Base-by-base conservation (phyloP, 148 eudicot species). In the Rheum nobile region DNA sequence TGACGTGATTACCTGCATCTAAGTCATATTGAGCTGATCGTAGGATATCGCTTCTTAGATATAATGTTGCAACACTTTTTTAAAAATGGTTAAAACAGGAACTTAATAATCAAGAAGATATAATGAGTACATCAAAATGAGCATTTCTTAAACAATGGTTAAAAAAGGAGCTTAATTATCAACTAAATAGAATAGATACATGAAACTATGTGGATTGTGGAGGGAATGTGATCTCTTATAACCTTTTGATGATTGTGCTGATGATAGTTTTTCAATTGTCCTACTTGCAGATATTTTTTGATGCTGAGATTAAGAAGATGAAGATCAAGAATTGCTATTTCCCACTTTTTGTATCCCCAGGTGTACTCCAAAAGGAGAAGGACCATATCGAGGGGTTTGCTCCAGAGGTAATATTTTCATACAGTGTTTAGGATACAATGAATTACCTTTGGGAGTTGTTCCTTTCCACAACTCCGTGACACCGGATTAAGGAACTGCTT, bases 351-450 rank as follows among this genome's bases (percentile, higher is more conserved):
- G 99, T 96, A 46, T 96, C 99, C 48, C 88, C 90, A 38, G 81
- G 77, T 71, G 99, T 88, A 28, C 79, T 96, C 29, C 84, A 92
- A 75, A 89, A 85, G 82, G 99, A 96, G 76, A 90, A 90, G 81
- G 99, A 96, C 79, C 99, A 96, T 72, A 92, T 96, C 37, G 99
- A 92, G 77, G 99, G 99, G 41, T 96, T 96, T 84, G 97, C 99
- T 54, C 99, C 99, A 16, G 99, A 96, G 96, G 99, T 92, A 73
- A 83, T 21, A 0, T 39, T 39, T 39, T 37, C 14, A 16, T 69
- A 61, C 19, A 4, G 8, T 2, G 35, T 6, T 28, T 61, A 3
- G 37, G 35, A 4, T 61, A 26, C 7, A 29, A 13, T 61, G 35
- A 29, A 11, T 61, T 13, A 11, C 35, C 35, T 0, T 28, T 10